Evolutionary conservation across 176 grass and related monocot species (phyloP), one percentile per base, ranked within the genome.

Genomic region (Dendrocalamus sinicus): DNA sequence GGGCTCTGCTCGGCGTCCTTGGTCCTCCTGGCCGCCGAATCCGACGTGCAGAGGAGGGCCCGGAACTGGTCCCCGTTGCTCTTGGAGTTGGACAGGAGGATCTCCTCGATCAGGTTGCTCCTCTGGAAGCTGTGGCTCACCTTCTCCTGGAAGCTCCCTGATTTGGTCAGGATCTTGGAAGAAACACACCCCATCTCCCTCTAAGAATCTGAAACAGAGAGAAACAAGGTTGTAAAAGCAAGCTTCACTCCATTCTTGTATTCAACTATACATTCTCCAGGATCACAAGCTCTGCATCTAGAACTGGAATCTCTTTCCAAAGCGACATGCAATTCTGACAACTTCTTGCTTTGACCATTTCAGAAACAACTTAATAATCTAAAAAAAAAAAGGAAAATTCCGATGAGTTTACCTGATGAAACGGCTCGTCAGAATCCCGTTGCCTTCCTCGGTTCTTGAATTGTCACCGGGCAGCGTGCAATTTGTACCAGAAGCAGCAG

Each of bases 141-240:
- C 58, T 91, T 89, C 71, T 92, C 90, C n/a, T 83, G 85, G 5
- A 86, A 86, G 83, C 92, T 96, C 81, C 92, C 96, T 3, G 96
- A 88, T 83, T 89, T 94, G 71, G 23, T 77, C n/a, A 88, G 61
- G 28, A 83, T 64, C 80, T 94, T 96, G 57, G 96, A 95, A 61
- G 91, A 91, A 22, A 94, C 77, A 30, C 96, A 98, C 61, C 96
- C 96, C 93, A 95, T 97, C 73, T 90, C 40, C 4, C 39, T 54
- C 59, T 4, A 24, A 57, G 46, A 67, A 73, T 59, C 74, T 87
- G 80, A 83, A 77, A 71, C 35, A 19, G 41, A 28, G 7, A 19
- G 1, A 8, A 12, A 20, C 67, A 47, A 30, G 1, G 9, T n/a
- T 14, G 1, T 47, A 12, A 44, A 82, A 58, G 0, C 50, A 70